These are phyloP conservation scores for Neurospora tetrasperma DNA, from an alignment of 495 filamentous ascomycete species.

Conservation along the genomic window DNA sequence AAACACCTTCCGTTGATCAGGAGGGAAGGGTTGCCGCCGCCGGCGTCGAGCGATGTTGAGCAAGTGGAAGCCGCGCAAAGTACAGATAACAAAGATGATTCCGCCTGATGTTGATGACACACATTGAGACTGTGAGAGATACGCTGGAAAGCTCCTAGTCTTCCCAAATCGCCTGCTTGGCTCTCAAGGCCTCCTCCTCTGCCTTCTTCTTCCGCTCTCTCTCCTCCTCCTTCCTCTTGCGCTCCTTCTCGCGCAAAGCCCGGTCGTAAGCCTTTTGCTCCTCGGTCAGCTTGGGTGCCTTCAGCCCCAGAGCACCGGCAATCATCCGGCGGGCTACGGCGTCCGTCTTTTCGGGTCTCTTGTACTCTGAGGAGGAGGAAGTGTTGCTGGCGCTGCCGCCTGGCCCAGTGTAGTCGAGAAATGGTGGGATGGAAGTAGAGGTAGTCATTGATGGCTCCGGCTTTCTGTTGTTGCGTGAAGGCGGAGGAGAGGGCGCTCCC, in stretches of 20 bases:
- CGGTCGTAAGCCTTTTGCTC: constrained; percentile 83
- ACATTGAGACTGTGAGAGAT: neutral
- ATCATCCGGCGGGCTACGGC: constrained; percentile 87
- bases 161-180: constrained; percentile 73
- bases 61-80: neutral
- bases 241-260: constrained; percentile 76
- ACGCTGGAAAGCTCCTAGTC: constrained; percentile 37
- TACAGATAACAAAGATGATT: neutral
- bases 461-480: neutral
- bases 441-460: neutral
- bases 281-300: constrained; percentile 69
- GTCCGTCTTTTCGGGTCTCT: constrained; percentile 81
- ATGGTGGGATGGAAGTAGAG: neutral
- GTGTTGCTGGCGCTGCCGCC: constrained; percentile 7
- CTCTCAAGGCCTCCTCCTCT: constrained; percentile 58
- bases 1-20: constrained; percentile 22
- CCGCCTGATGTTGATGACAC: neutral
- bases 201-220: constrained; percentile 52
- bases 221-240: constrained; percentile 62
- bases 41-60: neutral
- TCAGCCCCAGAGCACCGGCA: constrained; percentile 75
- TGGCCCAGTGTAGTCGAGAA: constrained; percentile 3
- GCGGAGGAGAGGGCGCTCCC: neutral
- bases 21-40: neutral
- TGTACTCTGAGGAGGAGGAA: constrained; percentile 4